Evolutionary conservation across 1,284 basidiomycete species (phyloP), one percentile per base, ranked within the genome.

Genomic region (Trichosporon inkin): DNA sequence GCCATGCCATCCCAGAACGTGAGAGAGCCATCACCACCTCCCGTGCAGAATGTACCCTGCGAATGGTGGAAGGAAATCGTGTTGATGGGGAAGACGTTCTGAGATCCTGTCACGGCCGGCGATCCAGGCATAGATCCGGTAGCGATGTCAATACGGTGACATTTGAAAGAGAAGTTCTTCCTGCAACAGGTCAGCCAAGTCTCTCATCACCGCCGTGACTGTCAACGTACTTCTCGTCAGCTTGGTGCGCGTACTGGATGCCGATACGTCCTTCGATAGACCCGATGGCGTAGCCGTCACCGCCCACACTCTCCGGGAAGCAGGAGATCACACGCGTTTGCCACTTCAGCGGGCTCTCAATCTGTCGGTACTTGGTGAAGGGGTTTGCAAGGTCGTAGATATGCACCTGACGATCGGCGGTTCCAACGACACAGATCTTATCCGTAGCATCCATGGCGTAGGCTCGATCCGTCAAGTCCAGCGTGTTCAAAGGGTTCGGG

Each of bases 191-290:
- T 55, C 39, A 44, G 37, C 41, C 14, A 8, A 1, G 8, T 22
- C 17, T 28, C n/a, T 19, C 14, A 10, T 10, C 39, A 14, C 17
- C 8, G 1, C 34, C 22, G 13, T 3, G 13, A 19, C 35, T 19
- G 22, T 10, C 17, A 11, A 62, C 64, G 65, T 56, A 66, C 67
- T 69, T 71, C 20, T 74, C 67, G 53, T 72, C 68, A 11, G 13
- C 56, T 66, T 28, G 58, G 64, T 55, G 71, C 63, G 57, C 71
- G 66, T 65, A 96, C 89, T 98, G 95, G 63, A 99, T 93, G 1
- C 91, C 94, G 0, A 98, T 92, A 54, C 95, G 84, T 10, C 95
- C 95, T 78, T 99, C 95, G 11, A 97, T 87, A 72, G 92, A 94
- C 16, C 95, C 95, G 0, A 98, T 84, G 0, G 93, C 92, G 70